These are phyloP conservation scores for Cordyceps fumosorosea DNA, from an alignment of 2,329 filamentous ascomycete species.

Conservation along the genomic window DNA sequence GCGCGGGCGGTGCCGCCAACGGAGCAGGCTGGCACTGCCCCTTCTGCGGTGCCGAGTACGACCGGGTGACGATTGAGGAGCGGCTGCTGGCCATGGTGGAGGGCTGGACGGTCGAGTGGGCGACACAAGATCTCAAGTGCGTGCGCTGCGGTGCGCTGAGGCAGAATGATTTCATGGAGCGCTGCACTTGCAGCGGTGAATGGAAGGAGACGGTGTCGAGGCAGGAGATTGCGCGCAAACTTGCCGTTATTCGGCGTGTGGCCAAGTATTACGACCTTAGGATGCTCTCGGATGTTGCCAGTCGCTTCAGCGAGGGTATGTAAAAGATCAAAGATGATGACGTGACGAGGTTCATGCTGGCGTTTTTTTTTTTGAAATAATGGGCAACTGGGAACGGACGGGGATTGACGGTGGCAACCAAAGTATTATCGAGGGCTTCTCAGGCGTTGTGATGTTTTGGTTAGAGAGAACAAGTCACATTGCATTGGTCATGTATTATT, in stretches of 20 bases:
- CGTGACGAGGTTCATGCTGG: conserved; percentile 2
- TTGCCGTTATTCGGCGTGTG: conserved; percentile 68
- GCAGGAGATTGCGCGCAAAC: conserved; percentile 55
- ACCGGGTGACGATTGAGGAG: conserved; percentile 79
- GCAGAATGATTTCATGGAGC: conserved; percentile 92
- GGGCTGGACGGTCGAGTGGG: conserved; percentile 69
- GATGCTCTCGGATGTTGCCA: conserved; percentile 73
- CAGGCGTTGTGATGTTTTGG: not conserved
- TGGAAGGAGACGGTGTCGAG: conserved; percentile 70
- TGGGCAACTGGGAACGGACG: not conserved
- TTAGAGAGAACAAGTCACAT: not conserved
- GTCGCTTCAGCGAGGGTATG: conserved; percentile 48
- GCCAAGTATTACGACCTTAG: conserved; percentile 72
- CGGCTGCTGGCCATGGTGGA: conserved; percentile 71
- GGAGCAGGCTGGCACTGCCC: conserved; percentile 63
- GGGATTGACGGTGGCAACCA: not conserved
- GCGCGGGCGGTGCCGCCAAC: conserved; percentile 20
- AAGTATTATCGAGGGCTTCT: not conserved
- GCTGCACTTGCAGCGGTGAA: conserved; percentile 84
- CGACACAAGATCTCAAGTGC: conserved; percentile 85
- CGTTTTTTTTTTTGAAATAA: conserved; percentile 3
- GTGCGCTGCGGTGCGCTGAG: conserved; percentile 62
- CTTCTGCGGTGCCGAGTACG: conserved; percentile 69
- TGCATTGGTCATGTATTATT: not conserved
- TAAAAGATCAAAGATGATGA: conserved; percentile 20